Evolutionary conservation across 176 grass and related monocot genomes (phyloP).

Genomic region (Oryza rufipogon): DNA sequence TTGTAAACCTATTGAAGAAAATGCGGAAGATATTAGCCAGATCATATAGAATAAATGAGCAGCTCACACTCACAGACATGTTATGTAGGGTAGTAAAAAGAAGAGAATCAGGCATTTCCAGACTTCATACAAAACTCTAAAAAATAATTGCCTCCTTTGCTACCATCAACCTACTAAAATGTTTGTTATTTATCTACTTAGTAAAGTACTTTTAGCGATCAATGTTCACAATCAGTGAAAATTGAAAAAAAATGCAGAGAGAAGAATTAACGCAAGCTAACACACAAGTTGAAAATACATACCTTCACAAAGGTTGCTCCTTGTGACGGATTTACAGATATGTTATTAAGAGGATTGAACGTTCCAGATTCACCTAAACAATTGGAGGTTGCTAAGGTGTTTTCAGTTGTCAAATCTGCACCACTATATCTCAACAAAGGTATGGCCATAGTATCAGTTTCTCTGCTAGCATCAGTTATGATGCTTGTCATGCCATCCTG

Average conservation of each 20-base stretch:
- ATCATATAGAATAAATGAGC: neutral
- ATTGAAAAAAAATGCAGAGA: neutral
- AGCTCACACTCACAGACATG: neutral
- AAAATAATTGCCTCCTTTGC: neutral
- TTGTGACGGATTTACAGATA: slow-evolving; percentile 68
- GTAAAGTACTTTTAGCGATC: neutral
- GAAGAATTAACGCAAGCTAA: slow-evolving; percentile 12
- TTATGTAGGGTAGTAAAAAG: neutral
- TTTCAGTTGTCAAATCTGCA: slow-evolving; percentile 57
- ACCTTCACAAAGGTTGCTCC: slow-evolving; percentile 97
- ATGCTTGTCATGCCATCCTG: slow-evolving; percentile 55
- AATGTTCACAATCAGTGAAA: neutral
- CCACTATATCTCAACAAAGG: slow-evolving; percentile 70
- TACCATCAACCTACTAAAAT: slow-evolving; percentile 2
- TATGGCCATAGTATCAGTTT: slow-evolving; percentile 60
- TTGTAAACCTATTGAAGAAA: slow-evolving; percentile 69
- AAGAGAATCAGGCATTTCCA: neutral
- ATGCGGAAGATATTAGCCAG: neutral
- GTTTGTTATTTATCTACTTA: neutral
- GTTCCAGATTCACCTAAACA: slow-evolving; percentile 70
- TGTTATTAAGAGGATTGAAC: slow-evolving; percentile 58
- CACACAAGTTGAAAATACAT: slow-evolving; percentile 18
- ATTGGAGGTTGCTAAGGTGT: slow-evolving; percentile 62
- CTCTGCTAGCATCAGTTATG: slow-evolving; percentile 45
- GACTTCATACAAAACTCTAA: neutral